These are phyloP conservation scores for Aspergillus tubingensis DNA, from an alignment of 2,329 filamentous ascomycete species.

Conservation along the genomic window DNA sequence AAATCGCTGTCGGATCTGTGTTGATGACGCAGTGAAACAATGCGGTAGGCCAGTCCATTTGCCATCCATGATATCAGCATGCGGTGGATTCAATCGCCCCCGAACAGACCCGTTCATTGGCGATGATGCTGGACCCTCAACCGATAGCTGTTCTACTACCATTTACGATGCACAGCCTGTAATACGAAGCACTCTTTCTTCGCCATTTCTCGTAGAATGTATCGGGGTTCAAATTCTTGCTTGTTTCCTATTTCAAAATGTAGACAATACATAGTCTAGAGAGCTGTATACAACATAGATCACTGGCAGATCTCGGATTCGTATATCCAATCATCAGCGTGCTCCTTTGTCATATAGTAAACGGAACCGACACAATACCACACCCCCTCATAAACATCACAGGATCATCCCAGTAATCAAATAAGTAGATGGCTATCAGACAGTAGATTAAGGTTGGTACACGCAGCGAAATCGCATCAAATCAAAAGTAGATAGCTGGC, in stretches of 20 bases:
- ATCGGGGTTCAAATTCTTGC: background rate
- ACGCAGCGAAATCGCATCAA: conserved; percentile 9
- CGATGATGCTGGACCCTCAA: background rate
- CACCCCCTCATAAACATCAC: background rate
- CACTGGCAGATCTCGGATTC: background rate
- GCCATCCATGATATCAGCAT: conserved; percentile 3
- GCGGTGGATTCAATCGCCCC: background rate
- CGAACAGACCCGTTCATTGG: background rate
- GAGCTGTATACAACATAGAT: background rate
- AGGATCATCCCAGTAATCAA: background rate
- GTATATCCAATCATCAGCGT: background rate
- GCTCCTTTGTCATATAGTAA: background rate
- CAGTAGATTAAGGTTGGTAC: conserved; percentile 1
- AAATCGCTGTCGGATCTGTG: background rate
- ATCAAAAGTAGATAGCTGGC: conserved; percentile 10
- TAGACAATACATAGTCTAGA: background rate
- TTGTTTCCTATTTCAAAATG: background rate
- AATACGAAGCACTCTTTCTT: too few species aligned
- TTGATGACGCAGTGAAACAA: background rate
- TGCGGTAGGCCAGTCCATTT: background rate
- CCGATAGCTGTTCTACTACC: background rate
- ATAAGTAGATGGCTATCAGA: background rate
- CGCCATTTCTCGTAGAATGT: too few species aligned
- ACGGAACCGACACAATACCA: background rate
- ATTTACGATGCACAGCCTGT: too few species aligned